Evolutionary conservation across 768 basidiomycete genomes (phyloP).

Genomic region (Amanita molliuscula): DNA sequence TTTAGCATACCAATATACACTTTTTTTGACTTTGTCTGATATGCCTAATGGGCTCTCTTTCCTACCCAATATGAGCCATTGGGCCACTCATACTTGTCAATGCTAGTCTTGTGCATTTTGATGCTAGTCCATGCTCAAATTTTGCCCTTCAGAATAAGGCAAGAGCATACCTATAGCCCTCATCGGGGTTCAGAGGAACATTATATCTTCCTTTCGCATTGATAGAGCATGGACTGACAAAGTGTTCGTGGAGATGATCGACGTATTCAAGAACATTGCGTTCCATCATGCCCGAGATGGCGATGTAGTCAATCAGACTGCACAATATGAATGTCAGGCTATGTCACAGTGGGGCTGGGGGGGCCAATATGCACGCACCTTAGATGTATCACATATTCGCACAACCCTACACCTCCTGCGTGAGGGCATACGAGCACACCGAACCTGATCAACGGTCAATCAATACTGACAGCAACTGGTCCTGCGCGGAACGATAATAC

Average conservation of each 20-base stretch:
- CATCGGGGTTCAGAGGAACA: slow-evolving; percentile 62
- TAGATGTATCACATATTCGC: slow-evolving; percentile 84
- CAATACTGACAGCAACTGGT: neutral
- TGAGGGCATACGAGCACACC: slow-evolving; percentile 87
- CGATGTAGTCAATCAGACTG: slow-evolving; percentile 91
- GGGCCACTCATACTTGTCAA: slow-evolving; percentile 81
- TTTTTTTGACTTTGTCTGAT: neutral
- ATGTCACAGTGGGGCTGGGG: neutral
- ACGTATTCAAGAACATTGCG: slow-evolving; percentile 88
- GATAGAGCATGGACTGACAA: slow-evolving; percentile 81
- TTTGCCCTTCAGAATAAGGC: neutral
- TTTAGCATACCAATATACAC: no score
- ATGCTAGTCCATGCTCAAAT: slow-evolving; percentile 40
- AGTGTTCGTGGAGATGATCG: slow-evolving; percentile 92
- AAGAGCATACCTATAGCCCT: slow-evolving; percentile 61
- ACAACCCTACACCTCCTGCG: slow-evolving; percentile 89
- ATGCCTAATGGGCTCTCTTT: slow-evolving; percentile 2
- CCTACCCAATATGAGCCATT: slow-evolving; percentile 72
- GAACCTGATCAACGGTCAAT: slow-evolving; percentile 37
- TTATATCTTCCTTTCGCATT: slow-evolving; percentile 81
- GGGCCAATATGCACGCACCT: no score
- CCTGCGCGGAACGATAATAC: slow-evolving; percentile 6
- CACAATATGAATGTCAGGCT: no score
- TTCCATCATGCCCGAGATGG: slow-evolving; percentile 85
- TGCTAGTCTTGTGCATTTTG: slow-evolving; percentile 77